These are phyloP conservation scores for Chlorella sp. DNA, from an alignment of 139 green algal genomes.

Conservation along the genomic window DNA sequence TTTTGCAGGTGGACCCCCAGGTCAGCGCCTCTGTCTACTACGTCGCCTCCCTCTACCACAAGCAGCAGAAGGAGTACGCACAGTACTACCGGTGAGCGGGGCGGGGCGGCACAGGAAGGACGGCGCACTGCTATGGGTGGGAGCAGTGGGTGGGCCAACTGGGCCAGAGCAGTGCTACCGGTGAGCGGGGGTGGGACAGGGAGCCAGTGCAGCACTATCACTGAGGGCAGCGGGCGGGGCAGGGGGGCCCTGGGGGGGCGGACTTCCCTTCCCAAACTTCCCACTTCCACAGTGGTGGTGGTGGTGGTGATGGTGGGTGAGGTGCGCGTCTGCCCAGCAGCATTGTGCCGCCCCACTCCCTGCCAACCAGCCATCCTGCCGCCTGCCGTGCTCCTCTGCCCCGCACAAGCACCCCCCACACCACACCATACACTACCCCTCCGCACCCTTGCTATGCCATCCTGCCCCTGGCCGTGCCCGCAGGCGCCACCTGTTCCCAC, in stretches of 20 bases:
- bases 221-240: too few species aligned
- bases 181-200: neutral
- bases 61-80: constrained; percentile 85
- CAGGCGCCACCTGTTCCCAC: too few species aligned
- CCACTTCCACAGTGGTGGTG: too few species aligned
- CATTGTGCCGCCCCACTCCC: too few species aligned
- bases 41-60: constrained; percentile 86
- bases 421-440: neutral
- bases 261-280: too few species aligned
- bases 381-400: too few species aligned
- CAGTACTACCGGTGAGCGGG: constrained; percentile 83
- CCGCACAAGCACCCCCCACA: too few species aligned
- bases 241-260: too few species aligned
- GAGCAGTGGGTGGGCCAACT: neutral
- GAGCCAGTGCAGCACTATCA: neutral
- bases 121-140: neutral
- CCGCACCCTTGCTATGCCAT: neutral
- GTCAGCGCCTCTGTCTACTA: constrained; percentile 91
- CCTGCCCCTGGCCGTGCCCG: too few species aligned
- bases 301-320: too few species aligned
- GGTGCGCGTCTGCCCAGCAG: too few species aligned
- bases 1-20: constrained; percentile 81
- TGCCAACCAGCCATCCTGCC: too few species aligned
- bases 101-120: neutral
- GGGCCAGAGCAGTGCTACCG: neutral